Conservation (phyloP, 2,329 filamentous ascomycete species). For the Emmonsia crescens region DNA sequence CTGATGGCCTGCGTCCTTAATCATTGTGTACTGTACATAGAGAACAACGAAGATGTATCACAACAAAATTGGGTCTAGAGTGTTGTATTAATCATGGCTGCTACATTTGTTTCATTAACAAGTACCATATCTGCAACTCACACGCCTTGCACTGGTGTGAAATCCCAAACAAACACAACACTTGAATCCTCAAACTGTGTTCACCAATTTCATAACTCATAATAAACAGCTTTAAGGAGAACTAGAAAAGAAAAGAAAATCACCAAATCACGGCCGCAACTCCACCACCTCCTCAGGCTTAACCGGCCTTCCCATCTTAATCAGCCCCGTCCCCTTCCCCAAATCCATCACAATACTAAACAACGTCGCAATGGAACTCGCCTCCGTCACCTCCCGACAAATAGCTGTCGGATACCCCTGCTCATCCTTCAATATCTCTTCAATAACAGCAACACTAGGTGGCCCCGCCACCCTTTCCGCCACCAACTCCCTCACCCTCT, state of each 20-base stretch:
- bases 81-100: neutral
- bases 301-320: constrained; percentile 26
- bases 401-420: constrained; percentile 24
- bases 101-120: neutral
- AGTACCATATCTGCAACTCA: neutral
- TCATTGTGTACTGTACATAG: neutral
- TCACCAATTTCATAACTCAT: neutral
- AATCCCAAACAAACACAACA: neutral
- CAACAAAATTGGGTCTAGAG: neutral
- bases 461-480: constrained; percentile 10
- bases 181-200: neutral
- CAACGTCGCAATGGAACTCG: constrained; percentile 22
- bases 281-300: constrained; percentile 19
- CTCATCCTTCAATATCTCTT: constrained; percentile 25
- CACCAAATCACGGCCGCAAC: constrained; percentile 15
- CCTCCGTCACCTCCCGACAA: constrained; percentile 21
- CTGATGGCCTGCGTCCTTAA: neutral
- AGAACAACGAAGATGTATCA: neutral
- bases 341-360: constrained; percentile 34
- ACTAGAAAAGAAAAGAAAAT: constrained; percentile 7
- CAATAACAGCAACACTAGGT: constrained; percentile 13
- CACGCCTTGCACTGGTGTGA: neutral
- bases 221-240: constrained; percentile 3
- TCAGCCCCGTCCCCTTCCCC: constrained; percentile 19
- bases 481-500: constrained; percentile 21